These are phyloP conservation scores for Cordia subcordata DNA, from an alignment of 257 asterid species.

Conservation along the genomic window DNA sequence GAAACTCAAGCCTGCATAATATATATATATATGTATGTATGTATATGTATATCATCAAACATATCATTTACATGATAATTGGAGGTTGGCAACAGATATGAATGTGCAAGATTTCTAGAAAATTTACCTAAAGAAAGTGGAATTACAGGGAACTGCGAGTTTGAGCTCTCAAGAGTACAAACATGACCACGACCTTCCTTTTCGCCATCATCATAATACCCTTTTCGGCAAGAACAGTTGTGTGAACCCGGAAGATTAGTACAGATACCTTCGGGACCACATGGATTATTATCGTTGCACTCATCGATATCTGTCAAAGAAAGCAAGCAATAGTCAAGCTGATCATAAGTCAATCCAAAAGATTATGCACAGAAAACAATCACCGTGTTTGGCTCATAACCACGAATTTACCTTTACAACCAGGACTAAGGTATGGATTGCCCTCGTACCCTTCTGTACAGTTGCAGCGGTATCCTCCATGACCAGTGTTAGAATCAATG, in stretches of 20 bases:
- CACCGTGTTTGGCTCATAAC: too few relatives aligned
- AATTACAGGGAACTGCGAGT: constrained; percentile 33
- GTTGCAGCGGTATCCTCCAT: constrained; percentile 50
- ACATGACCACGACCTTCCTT: constrained; percentile 36
- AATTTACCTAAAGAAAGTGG: constrained; percentile 46
- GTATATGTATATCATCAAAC: too few relatives aligned
- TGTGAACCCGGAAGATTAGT: constrained; percentile 29
- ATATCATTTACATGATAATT: too few relatives aligned
- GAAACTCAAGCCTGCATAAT: constrained; percentile 20
- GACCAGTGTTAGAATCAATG: constrained; percentile 34
- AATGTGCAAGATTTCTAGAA: not conserved
- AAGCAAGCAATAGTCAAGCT: too few relatives aligned
- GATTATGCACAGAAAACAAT: too few relatives aligned
- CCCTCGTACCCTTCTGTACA: constrained; percentile 52
- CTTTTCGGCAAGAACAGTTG: constrained; percentile 44
- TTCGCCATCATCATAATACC: constrained; percentile 39
- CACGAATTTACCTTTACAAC: constrained; percentile 22
- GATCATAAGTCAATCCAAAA: too few relatives aligned
- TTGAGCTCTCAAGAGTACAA: constrained; percentile 37
- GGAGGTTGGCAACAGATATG: not conserved
- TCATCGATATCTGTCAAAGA: constrained; percentile 44
- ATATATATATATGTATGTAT: too few relatives aligned
- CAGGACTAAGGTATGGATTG: constrained; percentile 44
- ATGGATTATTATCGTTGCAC: constrained; percentile 33
- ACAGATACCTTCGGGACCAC: constrained; percentile 39